These are phyloP conservation scores for Psilocybe cubensis DNA, from an alignment of 768 basidiomycete species.

Conservation along the genomic window DNA sequence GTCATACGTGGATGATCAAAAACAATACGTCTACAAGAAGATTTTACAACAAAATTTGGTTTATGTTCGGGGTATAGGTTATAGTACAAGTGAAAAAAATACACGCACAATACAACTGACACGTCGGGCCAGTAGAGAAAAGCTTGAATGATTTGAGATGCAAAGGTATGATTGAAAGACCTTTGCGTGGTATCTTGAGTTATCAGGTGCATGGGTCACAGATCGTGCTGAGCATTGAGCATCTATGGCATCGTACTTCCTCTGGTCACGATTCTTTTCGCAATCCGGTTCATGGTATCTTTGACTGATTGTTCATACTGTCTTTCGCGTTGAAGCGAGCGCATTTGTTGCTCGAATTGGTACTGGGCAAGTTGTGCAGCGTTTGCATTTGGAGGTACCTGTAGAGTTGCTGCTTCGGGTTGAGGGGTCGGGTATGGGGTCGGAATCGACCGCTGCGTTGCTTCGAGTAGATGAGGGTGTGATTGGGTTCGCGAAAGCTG, in stretches of 20 bases:
- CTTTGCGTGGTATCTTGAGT: too few relatives aligned
- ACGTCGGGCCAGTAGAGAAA: too few relatives aligned
- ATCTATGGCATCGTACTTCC: background rate
- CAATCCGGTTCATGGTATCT: background rate
- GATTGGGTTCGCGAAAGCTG: background rate
- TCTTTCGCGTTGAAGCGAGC: background rate
- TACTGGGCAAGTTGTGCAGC: background rate
- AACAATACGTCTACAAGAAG: too few relatives aligned
- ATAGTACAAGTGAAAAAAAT: background rate
- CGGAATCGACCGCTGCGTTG: background rate
- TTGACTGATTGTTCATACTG: background rate
- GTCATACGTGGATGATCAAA: too few relatives aligned
- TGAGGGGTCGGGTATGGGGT: background rate
- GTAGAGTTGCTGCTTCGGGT: background rate
- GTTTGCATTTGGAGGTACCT: background rate
- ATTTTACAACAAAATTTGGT: background rate
- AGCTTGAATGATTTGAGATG: too few relatives aligned
- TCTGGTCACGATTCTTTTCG: background rate
- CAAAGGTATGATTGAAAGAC: too few relatives aligned
- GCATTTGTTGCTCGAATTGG: constrained; percentile 1
- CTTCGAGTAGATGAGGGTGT: background rate
- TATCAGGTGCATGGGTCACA: too few relatives aligned
- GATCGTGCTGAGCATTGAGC: too few relatives aligned
- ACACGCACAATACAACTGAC: too few relatives aligned
- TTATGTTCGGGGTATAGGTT: background rate